Evolutionary conservation across 108 stramenopile species (phyloP).

Genomic region (Cylindrotheca fusiformis): DNA sequence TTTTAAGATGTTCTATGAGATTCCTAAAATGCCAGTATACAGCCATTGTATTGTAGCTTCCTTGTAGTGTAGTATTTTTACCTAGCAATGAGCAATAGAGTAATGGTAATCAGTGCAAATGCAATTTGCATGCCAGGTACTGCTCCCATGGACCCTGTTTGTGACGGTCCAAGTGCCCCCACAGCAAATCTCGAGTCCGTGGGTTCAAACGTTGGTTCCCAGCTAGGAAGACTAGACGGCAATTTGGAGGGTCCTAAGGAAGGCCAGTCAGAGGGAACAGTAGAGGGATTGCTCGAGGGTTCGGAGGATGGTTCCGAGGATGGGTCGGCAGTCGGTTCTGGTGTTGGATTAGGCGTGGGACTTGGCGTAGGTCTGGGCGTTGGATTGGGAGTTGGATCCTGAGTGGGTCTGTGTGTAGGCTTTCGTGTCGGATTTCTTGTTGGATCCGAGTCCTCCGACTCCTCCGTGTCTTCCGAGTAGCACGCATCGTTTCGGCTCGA

Average conservation of each 20-base stretch:
- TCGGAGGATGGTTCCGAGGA: not conserved
- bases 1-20: no score
- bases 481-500: no score
- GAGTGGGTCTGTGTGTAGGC: not conserved
- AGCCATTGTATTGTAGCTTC: not conserved
- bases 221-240: no score
- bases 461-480: not conserved
- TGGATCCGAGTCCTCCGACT: not conserved
- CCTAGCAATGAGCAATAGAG: no score
- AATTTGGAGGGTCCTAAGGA: no score
- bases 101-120: no score
- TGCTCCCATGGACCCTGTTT: not conserved
- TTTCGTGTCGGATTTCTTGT: not conserved
- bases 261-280: no score
- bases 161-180: not conserved
- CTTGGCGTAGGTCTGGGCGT: not conserved
- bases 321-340: constrained; percentile 1
- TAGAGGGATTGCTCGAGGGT: not conserved
- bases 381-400: not conserved
- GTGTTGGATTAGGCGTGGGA: not conserved
- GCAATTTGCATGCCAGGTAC: no score
- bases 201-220: not conserved
- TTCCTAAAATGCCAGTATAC: no score
- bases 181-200: not conserved
- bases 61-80: not conserved